Conservation (phyloP, 2,329 filamentous ascomycete species). For the Penicillium sp. region DNA sequence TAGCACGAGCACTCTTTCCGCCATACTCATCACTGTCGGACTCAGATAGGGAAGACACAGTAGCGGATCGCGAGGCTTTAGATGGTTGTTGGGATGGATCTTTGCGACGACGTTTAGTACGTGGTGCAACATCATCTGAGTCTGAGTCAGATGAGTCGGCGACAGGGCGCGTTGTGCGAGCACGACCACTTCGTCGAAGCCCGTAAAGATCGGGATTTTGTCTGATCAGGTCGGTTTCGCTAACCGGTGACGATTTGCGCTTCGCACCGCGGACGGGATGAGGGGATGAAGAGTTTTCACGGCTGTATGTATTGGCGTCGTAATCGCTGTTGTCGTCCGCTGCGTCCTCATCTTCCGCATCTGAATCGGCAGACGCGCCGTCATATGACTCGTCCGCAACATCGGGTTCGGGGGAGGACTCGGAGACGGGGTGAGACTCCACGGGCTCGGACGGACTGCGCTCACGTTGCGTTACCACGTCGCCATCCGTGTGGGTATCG, state of each 20-base stretch:
- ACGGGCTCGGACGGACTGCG: slow-evolving; percentile 68
- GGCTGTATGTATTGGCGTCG: slow-evolving; percentile 49
- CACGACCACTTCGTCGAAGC: slow-evolving; percentile 72
- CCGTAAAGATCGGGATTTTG: slow-evolving; percentile 94
- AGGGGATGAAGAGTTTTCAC: slow-evolving; percentile 59
- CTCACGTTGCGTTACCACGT: slow-evolving; percentile 51
- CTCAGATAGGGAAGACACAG: slow-evolving; percentile 59
- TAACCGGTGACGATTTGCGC: slow-evolving; percentile 57
- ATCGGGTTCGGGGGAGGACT: slow-evolving; percentile 38
- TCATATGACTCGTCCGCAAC: slow-evolving; percentile 35
- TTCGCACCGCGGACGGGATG: slow-evolving; percentile 62
- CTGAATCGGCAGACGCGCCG: slow-evolving; percentile 30
- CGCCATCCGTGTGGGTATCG: slow-evolving; percentile 24
- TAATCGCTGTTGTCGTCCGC: slow-evolving; percentile 54
- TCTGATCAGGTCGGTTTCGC: slow-evolving; percentile 74
- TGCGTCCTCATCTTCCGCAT: slow-evolving; percentile 58
- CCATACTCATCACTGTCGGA: slow-evolving; percentile 64
- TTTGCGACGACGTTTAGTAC: slow-evolving; percentile 45
- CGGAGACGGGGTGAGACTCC: slow-evolving; percentile 47
- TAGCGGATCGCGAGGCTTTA: slow-evolving; percentile 41
- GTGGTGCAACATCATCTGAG: slow-evolving; percentile 57
- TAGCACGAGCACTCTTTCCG: slow-evolving; percentile 59
- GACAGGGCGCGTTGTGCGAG: slow-evolving; percentile 54
- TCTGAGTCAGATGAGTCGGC: slow-evolving; percentile 59
- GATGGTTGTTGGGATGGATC: slow-evolving; percentile 44